These are phyloP conservation scores for Cercospora beticola DNA, from an alignment of 2,329 filamentous ascomycete genomes.

Conservation along the genomic window DNA sequence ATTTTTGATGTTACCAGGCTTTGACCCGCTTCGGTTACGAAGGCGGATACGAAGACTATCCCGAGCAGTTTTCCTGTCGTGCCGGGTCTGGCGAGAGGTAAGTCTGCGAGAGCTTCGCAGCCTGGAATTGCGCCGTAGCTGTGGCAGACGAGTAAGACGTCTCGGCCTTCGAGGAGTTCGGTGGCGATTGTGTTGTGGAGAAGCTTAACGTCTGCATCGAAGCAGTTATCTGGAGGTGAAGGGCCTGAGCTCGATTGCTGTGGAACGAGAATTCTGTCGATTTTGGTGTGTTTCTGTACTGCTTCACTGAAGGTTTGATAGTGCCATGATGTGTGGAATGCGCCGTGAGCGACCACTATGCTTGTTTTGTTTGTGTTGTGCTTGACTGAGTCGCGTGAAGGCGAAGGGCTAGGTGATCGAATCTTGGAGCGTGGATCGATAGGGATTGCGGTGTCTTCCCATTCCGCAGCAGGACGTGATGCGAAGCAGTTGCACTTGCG, in stretches of 20 bases:
- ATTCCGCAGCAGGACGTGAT: background rate
- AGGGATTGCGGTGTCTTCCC: background rate
- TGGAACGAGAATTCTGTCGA: slow-evolving; percentile 15
- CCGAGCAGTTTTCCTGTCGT: slow-evolving; percentile 16
- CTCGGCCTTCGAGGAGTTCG: slow-evolving; percentile 14
- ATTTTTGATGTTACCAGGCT: slow-evolving; percentile 19
- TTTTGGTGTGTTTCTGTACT: slow-evolving; percentile 6
- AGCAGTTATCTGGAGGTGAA: slow-evolving; percentile 16
- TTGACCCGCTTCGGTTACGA: slow-evolving; percentile 23
- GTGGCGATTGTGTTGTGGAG: slow-evolving; percentile 12
- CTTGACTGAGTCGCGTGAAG: slow-evolving; percentile 1
- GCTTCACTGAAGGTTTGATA: slow-evolving; percentile 20
- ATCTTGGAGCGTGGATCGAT: slow-evolving; percentile 7
- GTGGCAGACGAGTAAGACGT: slow-evolving; percentile 26
- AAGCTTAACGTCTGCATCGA: slow-evolving; percentile 15
- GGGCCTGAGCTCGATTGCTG: slow-evolving; percentile 18
- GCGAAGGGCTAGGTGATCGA: slow-evolving; percentile 7
- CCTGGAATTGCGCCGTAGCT: slow-evolving; percentile 24
- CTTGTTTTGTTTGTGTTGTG: slow-evolving; percentile 15
- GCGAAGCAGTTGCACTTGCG: slow-evolving; percentile 10
- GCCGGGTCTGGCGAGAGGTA: slow-evolving; percentile 8
- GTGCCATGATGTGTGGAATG: slow-evolving; percentile 23
- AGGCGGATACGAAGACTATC: slow-evolving; percentile 27
- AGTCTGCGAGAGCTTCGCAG: slow-evolving; percentile 23
- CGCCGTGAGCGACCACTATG: slow-evolving; percentile 22